A percentile compares a stretch with the other conserved stretches of the same genome.
These are phyloP conservation scores for Epicoccum nigrum DNA, from an alignment of 2,329 filamentous ascomycete genomes.

Conservation along the genomic window DNA sequence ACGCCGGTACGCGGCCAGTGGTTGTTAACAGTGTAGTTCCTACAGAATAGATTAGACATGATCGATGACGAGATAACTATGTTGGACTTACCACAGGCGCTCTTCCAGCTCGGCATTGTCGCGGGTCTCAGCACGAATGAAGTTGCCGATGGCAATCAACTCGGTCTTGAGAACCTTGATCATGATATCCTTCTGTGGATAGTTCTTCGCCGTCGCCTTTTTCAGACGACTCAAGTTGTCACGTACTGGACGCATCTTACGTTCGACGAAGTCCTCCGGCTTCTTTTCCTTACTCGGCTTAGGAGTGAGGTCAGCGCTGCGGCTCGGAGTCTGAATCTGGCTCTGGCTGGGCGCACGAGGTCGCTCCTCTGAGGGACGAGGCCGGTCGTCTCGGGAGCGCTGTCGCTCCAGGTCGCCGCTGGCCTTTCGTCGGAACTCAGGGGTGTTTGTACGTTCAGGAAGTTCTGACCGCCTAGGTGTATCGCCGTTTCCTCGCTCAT, in stretches of 20 bases:
- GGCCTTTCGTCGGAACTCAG: conserved; percentile 51
- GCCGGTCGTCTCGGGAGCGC: conserved; percentile 47
- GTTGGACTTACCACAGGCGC: conserved; percentile 57
- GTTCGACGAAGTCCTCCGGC: conserved; percentile 57
- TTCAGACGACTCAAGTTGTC: conserved; percentile 66
- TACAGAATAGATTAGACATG: conserved; percentile 31
- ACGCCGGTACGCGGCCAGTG: conserved; percentile 47
- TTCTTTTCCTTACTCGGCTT: conserved; percentile 37
- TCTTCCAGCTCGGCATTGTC: conserved; percentile 55
- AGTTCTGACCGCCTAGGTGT: conserved; percentile 46
- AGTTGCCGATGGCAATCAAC: conserved; percentile 67
- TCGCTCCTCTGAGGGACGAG: conserved; percentile 57
- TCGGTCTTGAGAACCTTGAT: conserved; percentile 67
- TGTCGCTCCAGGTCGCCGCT: conserved; percentile 52
- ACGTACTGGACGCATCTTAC: conserved; percentile 63
- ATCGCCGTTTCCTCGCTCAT: conserved; percentile 45
- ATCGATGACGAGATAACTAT: background rate
- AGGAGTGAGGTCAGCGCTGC: conserved; percentile 35
- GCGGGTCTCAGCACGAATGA: conserved; percentile 58
- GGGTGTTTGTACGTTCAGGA: conserved; percentile 48
- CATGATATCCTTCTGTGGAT: conserved; percentile 67
- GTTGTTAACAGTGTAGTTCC: conserved; percentile 45
- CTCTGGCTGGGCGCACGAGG: conserved; percentile 54
- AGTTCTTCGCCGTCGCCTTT: conserved; percentile 66
- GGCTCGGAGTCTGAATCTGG: conserved; percentile 48